These are phyloP conservation scores for Xylaria sp. DNA, from an alignment of 495 filamentous ascomycete genomes.

Conservation along the genomic window DNA sequence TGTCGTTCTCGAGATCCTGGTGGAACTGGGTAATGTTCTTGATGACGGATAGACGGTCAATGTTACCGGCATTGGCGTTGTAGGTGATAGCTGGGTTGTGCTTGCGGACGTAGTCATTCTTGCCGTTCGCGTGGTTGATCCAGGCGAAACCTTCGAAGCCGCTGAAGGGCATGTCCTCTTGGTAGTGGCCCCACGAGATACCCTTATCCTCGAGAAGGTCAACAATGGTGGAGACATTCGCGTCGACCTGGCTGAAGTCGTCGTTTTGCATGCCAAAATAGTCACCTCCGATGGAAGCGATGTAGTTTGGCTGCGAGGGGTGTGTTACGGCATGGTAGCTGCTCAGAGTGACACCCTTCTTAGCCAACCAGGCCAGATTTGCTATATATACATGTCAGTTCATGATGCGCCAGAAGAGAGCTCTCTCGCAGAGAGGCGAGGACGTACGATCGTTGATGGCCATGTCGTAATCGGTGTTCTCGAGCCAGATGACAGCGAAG, in stretches of 20 bases:
- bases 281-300: conserved; percentile 67
- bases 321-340: conserved; percentile 24
- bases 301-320: conserved; percentile 76
- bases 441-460: conserved; percentile 43
- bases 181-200: conserved; percentile 74
- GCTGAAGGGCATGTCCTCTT: conserved; percentile 72
- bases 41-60: conserved; percentile 63
- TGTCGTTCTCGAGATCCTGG: conserved; percentile 61
- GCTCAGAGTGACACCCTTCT: conserved; percentile 25
- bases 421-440: not conserved
- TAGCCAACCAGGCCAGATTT: conserved; percentile 59
- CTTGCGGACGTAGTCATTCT: conserved; percentile 78
- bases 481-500: conserved; percentile 73
- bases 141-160: conserved; percentile 66
- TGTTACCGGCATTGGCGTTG: conserved; percentile 62
- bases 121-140: conserved; percentile 56
- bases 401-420: not conserved
- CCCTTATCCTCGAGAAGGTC: conserved; percentile 73
- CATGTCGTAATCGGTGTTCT: conserved; percentile 69
- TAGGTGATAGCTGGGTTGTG: conserved; percentile 72
- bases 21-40: conserved; percentile 72
- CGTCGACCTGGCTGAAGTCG: conserved; percentile 60
- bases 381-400: conserved; percentile 28
- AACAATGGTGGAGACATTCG: conserved; percentile 70
- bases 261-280: conserved; percentile 74